Evolutionary conservation across 805 yeast species (phyloP).

Genomic region (Yarrowia sp.): DNA sequence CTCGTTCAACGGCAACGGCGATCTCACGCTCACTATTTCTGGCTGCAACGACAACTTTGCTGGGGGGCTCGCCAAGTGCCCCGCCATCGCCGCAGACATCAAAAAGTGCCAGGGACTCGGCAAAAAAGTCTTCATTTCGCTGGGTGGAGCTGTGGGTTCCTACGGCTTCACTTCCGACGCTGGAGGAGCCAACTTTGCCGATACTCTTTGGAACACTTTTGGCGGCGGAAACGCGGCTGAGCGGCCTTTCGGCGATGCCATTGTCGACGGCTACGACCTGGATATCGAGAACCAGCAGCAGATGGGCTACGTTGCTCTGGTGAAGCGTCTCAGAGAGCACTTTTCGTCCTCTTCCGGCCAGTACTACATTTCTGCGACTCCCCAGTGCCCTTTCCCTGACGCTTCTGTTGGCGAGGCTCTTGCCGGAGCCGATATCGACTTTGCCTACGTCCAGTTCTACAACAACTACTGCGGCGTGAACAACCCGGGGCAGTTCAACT

Average conservation of each 20-base stretch:
- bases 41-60: slow-evolving; percentile 24
- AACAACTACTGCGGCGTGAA: slow-evolving; percentile 50
- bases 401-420: slow-evolving; percentile 45
- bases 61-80: slow-evolving; percentile 40
- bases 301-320: slow-evolving; percentile 54
- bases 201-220: slow-evolving; percentile 48
- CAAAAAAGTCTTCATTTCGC: slow-evolving; percentile 67
- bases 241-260: slow-evolving; percentile 52
- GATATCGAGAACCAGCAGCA: slow-evolving; percentile 52
- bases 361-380: slow-evolving; percentile 62
- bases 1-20: slow-evolving; percentile 45
- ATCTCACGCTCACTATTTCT: slow-evolving; percentile 6
- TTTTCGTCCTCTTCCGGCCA: slow-evolving; percentile 38
- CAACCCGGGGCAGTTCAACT: slow-evolving; percentile 40
- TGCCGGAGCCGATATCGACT: slow-evolving; percentile 50
- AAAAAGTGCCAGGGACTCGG: slow-evolving; percentile 69
- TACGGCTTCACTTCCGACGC: slow-evolving; percentile 50
- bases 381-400: slow-evolving; percentile 68
- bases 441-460: slow-evolving; percentile 64
- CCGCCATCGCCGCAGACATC: slow-evolving; percentile 56
- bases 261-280: slow-evolving; percentile 67
- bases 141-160: slow-evolving; percentile 53
- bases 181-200: slow-evolving; percentile 49
- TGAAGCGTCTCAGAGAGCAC: slow-evolving; percentile 36
- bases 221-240: slow-evolving; percentile 44